phyloP scores from a whole-genome alignment of 441 rosid genomes.

The Brassica balearica region DNA sequence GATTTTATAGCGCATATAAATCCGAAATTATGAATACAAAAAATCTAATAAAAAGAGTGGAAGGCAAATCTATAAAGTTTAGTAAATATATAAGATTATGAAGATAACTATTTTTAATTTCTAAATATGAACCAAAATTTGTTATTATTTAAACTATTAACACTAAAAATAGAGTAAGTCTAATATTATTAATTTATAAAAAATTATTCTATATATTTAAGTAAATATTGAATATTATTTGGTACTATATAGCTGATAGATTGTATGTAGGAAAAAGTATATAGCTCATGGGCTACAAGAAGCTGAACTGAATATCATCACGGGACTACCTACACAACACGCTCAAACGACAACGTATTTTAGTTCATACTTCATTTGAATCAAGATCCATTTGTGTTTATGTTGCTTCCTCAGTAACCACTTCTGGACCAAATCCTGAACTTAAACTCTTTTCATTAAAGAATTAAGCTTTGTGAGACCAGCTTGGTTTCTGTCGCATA shows the following conservation, averaged over 20 bases:
- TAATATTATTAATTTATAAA: too few relatives aligned
- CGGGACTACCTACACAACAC: background rate
- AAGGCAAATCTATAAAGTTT: background rate
- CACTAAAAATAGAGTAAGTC: background rate
- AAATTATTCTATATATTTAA: background rate
- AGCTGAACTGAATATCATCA: background rate
- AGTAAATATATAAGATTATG: background rate
- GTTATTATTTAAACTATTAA: too few relatives aligned
- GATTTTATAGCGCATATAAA: background rate
- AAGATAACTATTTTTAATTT: background rate
- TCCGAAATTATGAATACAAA: background rate
- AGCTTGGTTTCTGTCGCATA: background rate
- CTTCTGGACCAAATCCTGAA: background rate
- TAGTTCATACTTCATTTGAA: background rate
- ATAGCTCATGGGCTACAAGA: background rate
- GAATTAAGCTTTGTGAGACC: background rate
- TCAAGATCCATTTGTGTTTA: background rate
- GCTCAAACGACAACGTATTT: background rate
- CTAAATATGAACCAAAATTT: too few relatives aligned
- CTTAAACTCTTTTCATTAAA: background rate
- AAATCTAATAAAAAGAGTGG: background rate
- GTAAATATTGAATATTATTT: background rate
- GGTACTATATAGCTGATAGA: too few relatives aligned
- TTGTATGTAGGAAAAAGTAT: background rate
- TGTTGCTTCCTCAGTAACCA: background rate